Conservation (phyloP, 441 rosid genomes). For the Francoa sonchifolia region DNA sequence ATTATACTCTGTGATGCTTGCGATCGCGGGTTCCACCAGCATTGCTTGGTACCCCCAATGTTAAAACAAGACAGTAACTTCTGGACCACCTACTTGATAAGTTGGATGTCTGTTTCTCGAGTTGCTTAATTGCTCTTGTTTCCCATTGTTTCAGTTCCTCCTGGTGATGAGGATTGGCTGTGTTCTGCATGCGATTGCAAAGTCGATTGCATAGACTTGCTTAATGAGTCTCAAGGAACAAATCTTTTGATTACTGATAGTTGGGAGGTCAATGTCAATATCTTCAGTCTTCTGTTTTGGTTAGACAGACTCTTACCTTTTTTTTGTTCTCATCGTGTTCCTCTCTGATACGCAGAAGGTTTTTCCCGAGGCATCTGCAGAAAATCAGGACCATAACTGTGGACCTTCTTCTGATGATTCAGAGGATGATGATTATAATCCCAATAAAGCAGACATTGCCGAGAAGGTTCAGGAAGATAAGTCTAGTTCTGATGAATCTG, state of each 20-base stretch:
- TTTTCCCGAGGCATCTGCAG: slow-evolving; percentile 74
- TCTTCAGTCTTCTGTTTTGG: slow-evolving; percentile 1
- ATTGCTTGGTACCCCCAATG: slow-evolving; percentile 78
- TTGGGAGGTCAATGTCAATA: slow-evolving; percentile 61
- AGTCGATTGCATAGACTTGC: slow-evolving; percentile 55
- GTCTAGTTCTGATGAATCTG: slow-evolving; percentile 54
- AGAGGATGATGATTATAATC: slow-evolving; percentile 76
- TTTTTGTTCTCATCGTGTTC: slow-evolving; percentile 9
- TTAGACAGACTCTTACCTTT: slow-evolving; percentile 3
- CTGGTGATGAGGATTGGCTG: slow-evolving; percentile 90
- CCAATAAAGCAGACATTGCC: slow-evolving; percentile 30
- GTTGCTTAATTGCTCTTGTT: slow-evolving; percentile 8
- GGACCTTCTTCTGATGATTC: slow-evolving; percentile 84
- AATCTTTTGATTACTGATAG: slow-evolving; percentile 42
- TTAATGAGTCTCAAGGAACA: slow-evolving; percentile 71
- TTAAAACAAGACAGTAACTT: slow-evolving; percentile 75
- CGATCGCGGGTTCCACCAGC: slow-evolving; percentile 90
- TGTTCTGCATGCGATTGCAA: slow-evolving; percentile 96
- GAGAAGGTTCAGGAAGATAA: slow-evolving; percentile 35
- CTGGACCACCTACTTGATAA: slow-evolving; percentile 18
- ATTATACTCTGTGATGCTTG: slow-evolving; percentile 95
- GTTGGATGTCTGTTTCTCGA: slow-evolving; percentile 6
- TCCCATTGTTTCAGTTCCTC: slow-evolving; percentile 58
- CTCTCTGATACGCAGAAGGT: slow-evolving; percentile 45
- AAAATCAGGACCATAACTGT: slow-evolving; percentile 36